Percentiles rank a stretch among this genome's conserved stretches.
Conservation (phyloP, 2,329 filamentous ascomycete genomes). For the Nothophaeocryptopus gaeumannii region DNA sequence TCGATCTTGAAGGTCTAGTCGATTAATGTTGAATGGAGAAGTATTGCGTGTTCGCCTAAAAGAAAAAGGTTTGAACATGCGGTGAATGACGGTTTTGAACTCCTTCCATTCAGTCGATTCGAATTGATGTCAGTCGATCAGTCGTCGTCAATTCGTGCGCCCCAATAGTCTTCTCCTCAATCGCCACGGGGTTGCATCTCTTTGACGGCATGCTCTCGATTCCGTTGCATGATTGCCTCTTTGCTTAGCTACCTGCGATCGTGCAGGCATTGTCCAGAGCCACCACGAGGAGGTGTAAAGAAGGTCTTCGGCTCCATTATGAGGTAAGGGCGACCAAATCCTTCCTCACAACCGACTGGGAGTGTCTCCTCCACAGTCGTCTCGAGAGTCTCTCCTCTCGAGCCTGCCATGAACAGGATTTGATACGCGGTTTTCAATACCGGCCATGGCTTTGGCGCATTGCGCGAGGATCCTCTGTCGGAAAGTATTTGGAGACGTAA, state of each 20-base stretch:
- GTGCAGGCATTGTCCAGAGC: constrained; percentile 3
- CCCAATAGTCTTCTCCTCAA: too few relatives aligned
- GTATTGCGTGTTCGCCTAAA: too few relatives aligned
- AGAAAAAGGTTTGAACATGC: too few relatives aligned
- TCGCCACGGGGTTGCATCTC: too few relatives aligned
- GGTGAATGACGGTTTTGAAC: too few relatives aligned
- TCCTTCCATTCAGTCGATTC: too few relatives aligned
- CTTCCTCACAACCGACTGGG: constrained; percentile 1
- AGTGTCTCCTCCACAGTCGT: constrained; percentile 1
- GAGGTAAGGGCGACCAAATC: constrained; percentile 3
- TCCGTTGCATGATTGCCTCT: not conserved
- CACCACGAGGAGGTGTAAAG: constrained; percentile 7
- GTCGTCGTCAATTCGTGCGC: too few relatives aligned
- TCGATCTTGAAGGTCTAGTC: too few relatives aligned
- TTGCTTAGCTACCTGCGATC: not conserved
- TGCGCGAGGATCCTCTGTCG: not conserved
- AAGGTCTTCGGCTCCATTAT: constrained; percentile 3
- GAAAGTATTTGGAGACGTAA: not conserved
- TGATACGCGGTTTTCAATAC: too few relatives aligned
- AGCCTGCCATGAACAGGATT: too few relatives aligned
- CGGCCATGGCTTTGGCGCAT: not conserved
- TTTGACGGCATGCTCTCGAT: not conserved
- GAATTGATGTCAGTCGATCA: too few relatives aligned
- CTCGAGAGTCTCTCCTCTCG: not conserved
- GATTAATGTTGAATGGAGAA: too few relatives aligned